Percentiles rank a stretch among this genome's conserved stretches.
phyloP scores from a whole-genome alignment of 352 stramenopile genomes.

The Phytopythium sindhum region DNA sequence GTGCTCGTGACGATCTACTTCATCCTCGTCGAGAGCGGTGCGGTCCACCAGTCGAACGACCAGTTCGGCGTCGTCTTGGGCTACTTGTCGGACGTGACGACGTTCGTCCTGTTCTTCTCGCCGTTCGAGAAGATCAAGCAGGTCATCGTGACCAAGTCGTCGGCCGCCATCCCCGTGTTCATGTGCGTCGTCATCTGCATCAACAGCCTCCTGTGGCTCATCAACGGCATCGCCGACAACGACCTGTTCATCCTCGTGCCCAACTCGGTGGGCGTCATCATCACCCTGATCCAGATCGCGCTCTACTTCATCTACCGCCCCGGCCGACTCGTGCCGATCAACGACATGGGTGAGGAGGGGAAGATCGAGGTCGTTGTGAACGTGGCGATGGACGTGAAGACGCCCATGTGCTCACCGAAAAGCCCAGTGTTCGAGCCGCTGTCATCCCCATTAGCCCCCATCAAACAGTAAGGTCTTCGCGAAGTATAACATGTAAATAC shows the following conservation, averaged over 20 bases:
- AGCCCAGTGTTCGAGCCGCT: conserved; percentile 1
- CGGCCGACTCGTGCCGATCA: neutral
- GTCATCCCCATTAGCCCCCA: neutral
- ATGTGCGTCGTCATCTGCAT: conserved; percentile 37
- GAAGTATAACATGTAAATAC: too few species aligned
- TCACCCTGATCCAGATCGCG: conserved; percentile 37
- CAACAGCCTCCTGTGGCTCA: conserved; percentile 56
- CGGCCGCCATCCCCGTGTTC: conserved; percentile 40
- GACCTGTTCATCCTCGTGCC: conserved; percentile 46
- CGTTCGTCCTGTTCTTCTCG: conserved; percentile 25
- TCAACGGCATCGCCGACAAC: conserved; percentile 37
- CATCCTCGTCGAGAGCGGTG: conserved; percentile 1
- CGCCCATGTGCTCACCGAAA: neutral
- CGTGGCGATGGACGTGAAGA: neutral
- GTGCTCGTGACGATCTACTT: conserved; percentile 12
- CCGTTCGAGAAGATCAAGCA: conserved; percentile 29
- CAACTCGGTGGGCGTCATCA: conserved; percentile 25
- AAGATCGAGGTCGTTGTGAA: neutral
- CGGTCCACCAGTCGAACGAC: conserved; percentile 10
- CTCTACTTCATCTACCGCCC: conserved; percentile 44
- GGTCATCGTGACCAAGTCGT: conserved; percentile 25
- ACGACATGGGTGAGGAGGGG: neutral
- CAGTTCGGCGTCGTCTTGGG: conserved; percentile 18
- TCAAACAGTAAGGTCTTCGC: neutral
- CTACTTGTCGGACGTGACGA: conserved; percentile 13